Evolutionary conservation across 257 asterid species (phyloP).

Genomic region (Plantago major): DNA sequence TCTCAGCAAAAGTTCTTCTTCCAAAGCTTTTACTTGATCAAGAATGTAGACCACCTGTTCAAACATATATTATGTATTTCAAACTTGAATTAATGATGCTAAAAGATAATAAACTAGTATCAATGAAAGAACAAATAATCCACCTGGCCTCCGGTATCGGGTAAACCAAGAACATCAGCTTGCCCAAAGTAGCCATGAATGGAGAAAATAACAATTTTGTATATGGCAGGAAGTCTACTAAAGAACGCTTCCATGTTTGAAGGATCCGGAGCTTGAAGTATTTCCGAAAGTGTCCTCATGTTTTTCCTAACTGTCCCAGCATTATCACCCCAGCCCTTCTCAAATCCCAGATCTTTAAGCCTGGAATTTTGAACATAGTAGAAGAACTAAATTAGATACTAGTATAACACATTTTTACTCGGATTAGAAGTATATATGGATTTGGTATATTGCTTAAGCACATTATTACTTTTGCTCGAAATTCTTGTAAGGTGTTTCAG

Average conservation of each 20-base stretch:
- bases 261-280: slow-evolving; percentile 79
- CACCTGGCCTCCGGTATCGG: slow-evolving; percentile 92
- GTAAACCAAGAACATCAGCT: slow-evolving; percentile 81
- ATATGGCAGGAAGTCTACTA: slow-evolving; percentile 57
- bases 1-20: slow-evolving; percentile 64
- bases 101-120: too few relatives aligned
- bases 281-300: slow-evolving; percentile 65
- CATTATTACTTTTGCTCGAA: slow-evolving; percentile 57
- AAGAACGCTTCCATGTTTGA: slow-evolving; percentile 45
- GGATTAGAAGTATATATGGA: neutral
- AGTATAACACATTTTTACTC: neutral
- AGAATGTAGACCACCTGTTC: slow-evolving; percentile 78
- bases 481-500: slow-evolving; percentile 49
- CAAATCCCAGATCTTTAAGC: slow-evolving; percentile 73
- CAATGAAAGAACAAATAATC: neutral
- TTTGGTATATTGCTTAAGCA: neutral
- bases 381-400: neutral
- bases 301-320: slow-evolving; percentile 63
- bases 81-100: neutral
- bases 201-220: slow-evolving; percentile 67
- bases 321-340: slow-evolving; percentile 76
- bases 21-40: slow-evolving; percentile 82
- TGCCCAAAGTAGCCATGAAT: slow-evolving; percentile 90
- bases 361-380: slow-evolving; percentile 25
- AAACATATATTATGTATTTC: slow-evolving; percentile 12